Evolutionary conservation across 768 basidiomycete species (phyloP).

Genomic region (Naganishia vaughanmartiniae): DNA sequence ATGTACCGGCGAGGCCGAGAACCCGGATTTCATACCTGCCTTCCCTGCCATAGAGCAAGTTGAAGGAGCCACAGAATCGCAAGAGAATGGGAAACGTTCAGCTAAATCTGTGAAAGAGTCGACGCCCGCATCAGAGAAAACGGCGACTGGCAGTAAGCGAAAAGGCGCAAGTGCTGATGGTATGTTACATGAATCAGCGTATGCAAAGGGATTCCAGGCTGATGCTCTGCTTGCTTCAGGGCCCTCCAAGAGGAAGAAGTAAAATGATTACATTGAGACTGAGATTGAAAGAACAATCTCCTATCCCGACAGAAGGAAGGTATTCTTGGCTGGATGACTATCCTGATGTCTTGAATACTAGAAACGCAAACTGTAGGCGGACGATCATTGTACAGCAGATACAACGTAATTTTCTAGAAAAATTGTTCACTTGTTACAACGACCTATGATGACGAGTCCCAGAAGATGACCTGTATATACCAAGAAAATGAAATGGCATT

Average conservation of each 20-base stretch:
- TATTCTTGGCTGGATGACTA: neutral
- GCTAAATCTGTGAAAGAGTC: neutral
- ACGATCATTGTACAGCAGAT: no score
- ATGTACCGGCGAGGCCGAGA: slow-evolving; percentile 55
- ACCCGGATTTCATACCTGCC: slow-evolving; percentile 16
- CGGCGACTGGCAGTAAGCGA: slow-evolving; percentile 7
- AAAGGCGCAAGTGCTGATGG: neutral
- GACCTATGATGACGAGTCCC: no score
- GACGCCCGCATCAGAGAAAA: neutral
- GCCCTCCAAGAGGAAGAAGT: slow-evolving; percentile 22
- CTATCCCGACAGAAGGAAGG: neutral
- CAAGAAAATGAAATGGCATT: neutral
- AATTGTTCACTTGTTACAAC: no score
- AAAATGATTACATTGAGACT: neutral
- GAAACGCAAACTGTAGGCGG: no score
- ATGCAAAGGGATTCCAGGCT: neutral
- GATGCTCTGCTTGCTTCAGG: neutral
- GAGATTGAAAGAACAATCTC: neutral
- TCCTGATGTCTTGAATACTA: no score
- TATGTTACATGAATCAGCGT: neutral
- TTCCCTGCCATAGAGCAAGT: neutral
- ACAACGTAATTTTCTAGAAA: no score
- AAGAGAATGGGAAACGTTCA: neutral
- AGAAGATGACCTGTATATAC: no score
- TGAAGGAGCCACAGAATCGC: slow-evolving; percentile 5